phyloP scores from a whole-genome alignment of 768 basidiomycete genomes.

The Calocybe indica region DNA sequence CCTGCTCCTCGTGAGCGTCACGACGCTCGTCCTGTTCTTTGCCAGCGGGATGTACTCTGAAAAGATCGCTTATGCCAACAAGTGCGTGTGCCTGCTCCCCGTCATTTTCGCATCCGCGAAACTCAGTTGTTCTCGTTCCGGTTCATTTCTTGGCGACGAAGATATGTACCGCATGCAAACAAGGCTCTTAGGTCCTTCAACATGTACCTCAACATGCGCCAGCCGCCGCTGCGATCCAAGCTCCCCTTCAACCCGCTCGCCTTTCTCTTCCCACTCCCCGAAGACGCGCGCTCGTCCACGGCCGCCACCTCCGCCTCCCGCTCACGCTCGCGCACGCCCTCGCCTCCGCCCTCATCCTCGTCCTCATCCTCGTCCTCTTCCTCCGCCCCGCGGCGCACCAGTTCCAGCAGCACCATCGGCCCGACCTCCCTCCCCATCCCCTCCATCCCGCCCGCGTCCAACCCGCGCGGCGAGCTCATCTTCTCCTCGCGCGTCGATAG shows the following conservation, averaged over 20 bases:
- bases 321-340: conserved; percentile 30
- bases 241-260: conserved; percentile 47
- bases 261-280: conserved; percentile 51
- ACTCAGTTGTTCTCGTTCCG: not conserved
- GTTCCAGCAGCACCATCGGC: not conserved
- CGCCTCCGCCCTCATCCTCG: conserved; percentile 28
- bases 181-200: conserved; percentile 88
- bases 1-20: conserved; percentile 80
- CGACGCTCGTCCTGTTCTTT: conserved; percentile 91
- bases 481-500: conserved; percentile 86
- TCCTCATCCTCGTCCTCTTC: conserved; percentile 26
- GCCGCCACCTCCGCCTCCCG: conserved; percentile 16
- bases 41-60: conserved; percentile 95
- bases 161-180: conserved; percentile 96
- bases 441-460: conserved; percentile 83
- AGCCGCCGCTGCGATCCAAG: conserved; percentile 63
- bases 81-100: conserved; percentile 44
- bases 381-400: too few relatives aligned
- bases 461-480: conserved; percentile 94
- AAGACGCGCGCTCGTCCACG: conserved; percentile 16
- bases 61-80: conserved; percentile 94
- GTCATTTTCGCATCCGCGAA: not conserved
- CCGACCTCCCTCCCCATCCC: conserved; percentile 52
- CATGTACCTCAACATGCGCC: conserved; percentile 94
- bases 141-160: conserved; percentile 23